Evolutionary conservation across 2,329 filamentous ascomycete genomes (phyloP).

Genomic region (Thermoascus crustaceus): DNA sequence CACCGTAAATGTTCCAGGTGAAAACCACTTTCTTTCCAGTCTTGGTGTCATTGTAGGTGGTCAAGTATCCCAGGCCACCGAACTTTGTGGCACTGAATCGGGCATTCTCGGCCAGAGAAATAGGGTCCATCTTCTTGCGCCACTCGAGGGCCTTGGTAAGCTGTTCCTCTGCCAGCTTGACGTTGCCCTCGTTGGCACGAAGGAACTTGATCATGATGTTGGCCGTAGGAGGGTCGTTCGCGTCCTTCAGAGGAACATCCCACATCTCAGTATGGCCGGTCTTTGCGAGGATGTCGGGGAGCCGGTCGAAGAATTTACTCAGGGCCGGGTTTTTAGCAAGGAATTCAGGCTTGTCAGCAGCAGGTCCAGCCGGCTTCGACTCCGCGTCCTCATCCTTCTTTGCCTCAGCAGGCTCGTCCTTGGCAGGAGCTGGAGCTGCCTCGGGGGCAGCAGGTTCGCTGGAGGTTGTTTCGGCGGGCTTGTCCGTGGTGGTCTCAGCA

Average conservation of each 20-base stretch:
- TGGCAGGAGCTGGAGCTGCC: constrained; percentile 3
- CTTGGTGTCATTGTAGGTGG: constrained; percentile 53
- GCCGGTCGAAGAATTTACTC: constrained; percentile 48
- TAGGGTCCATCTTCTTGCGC: constrained; percentile 68
- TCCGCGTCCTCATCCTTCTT: constrained; percentile 10
- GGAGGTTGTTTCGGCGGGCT: constrained; percentile 7
- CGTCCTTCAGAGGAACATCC: constrained; percentile 59
- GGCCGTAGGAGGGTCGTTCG: constrained; percentile 61
- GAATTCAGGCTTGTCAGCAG: constrained; percentile 23
- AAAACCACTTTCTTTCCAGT: constrained; percentile 54
- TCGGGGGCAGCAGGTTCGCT: constrained; percentile 5
- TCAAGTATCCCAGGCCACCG: constrained; percentile 70
- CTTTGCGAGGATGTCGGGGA: constrained; percentile 51
- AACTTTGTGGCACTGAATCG: constrained; percentile 64
- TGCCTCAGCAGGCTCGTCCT: constrained; percentile 8
- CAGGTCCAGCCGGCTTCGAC: constrained; percentile 12
- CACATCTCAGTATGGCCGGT: constrained; percentile 71
- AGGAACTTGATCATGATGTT: constrained; percentile 90
- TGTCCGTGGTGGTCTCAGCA: constrained; percentile 4
- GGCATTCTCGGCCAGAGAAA: constrained; percentile 54
- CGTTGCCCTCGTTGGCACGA: constrained; percentile 74
- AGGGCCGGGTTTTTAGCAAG: constrained; percentile 38
- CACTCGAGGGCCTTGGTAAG: constrained; percentile 71
- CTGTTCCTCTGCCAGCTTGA: constrained; percentile 67
- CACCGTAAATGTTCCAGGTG: constrained; percentile 91